Base-by-base conservation (phyloP, 2,329 filamentous ascomycete species). In the Neoarthrinium moseri region DNA sequence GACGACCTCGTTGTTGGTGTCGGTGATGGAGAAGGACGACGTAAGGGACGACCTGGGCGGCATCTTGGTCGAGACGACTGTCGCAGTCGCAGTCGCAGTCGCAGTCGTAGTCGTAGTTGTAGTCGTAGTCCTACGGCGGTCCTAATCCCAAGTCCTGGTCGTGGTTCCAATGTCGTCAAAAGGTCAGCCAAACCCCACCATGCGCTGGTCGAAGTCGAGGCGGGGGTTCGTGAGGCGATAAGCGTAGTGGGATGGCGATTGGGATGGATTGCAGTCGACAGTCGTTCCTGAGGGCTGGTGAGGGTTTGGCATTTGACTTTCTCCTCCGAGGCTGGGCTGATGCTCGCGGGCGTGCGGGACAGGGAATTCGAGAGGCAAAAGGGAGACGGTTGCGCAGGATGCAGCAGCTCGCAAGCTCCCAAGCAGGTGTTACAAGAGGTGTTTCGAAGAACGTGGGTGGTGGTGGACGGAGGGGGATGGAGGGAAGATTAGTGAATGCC, bases 1-100 rank as follows among this genome's bases (percentile, higher is more conserved):
- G 63, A 96, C 89, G 65, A 99, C 94, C 73, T 97, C 92, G 69
- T 95, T 95, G 70, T 89, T 92, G 68, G 87, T 81, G 76, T 96
- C 90, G 61, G 89, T 89, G 61, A 95, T 88, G 56, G 90, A 91
- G 70, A 96, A 96, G 55, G 90, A 94, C 64, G 88, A 89, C 53
- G 89, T 94, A 64, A 95, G 78, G 56, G 89, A 86, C 61, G 87
- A 83, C 79, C 89, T 84, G 64, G 90, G 90, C 73, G 91, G 91
- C 91, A 96, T 96, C 45, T 47, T 50, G 42, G 22, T 26, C 33
- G 39, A n/a, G n/a, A n/a, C n/a, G n/a, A n/a, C n/a, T n/a, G n/a
- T n/a, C n/a, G n/a, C n/a, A n/a, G n/a, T n/a, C n/a, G n/a, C n/a
- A 17, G 17, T 30, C 27, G 27, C 27, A 10, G 27, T 30, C 27